phyloP scores from a whole-genome alignment of 2,329 filamentous ascomycete genomes.

The Calonectria pteridis region DNA sequence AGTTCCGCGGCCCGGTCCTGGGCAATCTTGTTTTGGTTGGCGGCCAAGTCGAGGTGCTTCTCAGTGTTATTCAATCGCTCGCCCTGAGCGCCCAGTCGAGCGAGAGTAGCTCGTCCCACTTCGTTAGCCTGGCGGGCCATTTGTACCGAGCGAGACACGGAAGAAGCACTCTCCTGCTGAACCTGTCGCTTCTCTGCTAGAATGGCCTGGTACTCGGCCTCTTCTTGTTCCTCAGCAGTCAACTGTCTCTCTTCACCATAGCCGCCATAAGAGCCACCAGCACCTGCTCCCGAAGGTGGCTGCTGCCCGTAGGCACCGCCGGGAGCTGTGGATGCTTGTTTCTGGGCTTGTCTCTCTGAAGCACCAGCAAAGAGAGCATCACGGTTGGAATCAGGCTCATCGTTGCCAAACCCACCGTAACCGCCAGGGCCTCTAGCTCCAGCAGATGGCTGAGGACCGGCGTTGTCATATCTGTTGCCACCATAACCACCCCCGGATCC shows the following conservation, averaged over 20 bases:
- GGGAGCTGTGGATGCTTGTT: constrained; percentile 42
- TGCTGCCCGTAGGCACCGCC: constrained; percentile 42
- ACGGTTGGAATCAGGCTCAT: constrained; percentile 64
- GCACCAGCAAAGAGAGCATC: constrained; percentile 74
- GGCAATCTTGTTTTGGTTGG: constrained; percentile 80
- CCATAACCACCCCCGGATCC: constrained; percentile 65
- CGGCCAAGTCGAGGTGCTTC: constrained; percentile 82
- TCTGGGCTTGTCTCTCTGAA: constrained; percentile 61
- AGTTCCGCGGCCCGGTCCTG: constrained; percentile 86
- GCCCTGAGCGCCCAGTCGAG: constrained; percentile 80
- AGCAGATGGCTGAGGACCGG: constrained; percentile 46
- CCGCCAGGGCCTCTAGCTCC: constrained; percentile 64
- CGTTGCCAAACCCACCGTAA: constrained; percentile 70
- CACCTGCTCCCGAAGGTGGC: constrained; percentile 34
- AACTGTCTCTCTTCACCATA: constrained; percentile 81
- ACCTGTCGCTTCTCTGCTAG: constrained; percentile 71
- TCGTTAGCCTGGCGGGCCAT: constrained; percentile 60
- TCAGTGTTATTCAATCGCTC: constrained; percentile 87
- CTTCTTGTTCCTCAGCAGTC: constrained; percentile 84
- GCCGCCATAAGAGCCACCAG: constrained; percentile 58
- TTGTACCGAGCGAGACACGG: constrained; percentile 54
- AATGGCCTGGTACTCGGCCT: constrained; percentile 75
- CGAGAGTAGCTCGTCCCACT: constrained; percentile 78
- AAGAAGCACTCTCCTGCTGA: constrained; percentile 77
- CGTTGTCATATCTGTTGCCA: constrained; percentile 64